phyloP scores from a whole-genome alignment of 805 yeast genomes.

The Candida pseudofarinosa region DNA sequence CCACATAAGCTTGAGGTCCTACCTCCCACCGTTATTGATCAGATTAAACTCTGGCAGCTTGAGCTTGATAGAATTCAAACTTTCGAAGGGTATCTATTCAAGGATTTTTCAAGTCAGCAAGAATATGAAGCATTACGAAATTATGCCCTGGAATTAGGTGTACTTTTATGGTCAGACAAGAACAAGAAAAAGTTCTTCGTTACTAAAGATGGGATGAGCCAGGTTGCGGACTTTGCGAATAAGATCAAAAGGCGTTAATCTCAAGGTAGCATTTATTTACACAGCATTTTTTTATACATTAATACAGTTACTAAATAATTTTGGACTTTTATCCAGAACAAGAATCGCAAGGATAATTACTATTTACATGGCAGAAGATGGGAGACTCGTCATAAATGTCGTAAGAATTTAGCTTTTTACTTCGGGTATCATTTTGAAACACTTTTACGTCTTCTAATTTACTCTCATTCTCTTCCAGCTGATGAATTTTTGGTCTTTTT shows the following conservation, averaged over 20 bases:
- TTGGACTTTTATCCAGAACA: conserved; percentile 31
- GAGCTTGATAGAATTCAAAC: conserved; percentile 90
- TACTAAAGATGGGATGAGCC: conserved; percentile 79
- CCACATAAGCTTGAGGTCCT: conserved; percentile 57
- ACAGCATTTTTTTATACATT: conserved; percentile 4
- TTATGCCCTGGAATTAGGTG: conserved; percentile 91
- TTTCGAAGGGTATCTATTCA: conserved; percentile 80
- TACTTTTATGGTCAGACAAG: conserved; percentile 80
- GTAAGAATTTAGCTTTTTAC: conserved; percentile 7
- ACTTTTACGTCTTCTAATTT: not conserved
- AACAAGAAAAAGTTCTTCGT: conserved; percentile 74
- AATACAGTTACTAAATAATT: not conserved
- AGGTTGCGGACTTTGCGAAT: conserved; percentile 87
- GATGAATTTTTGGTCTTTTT: not conserved
- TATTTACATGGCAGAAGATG: conserved; percentile 24
- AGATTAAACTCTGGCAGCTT: conserved; percentile 91
- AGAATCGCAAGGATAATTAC: conserved; percentile 34
- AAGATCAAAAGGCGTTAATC: conserved; percentile 34
- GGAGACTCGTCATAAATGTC: conserved; percentile 34
- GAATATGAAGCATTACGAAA: conserved; percentile 70
- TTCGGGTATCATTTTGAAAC: not conserved
- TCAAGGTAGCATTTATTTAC: conserved; percentile 3
- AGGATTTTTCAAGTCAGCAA: conserved; percentile 72
- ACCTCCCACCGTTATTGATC: conserved; percentile 97
- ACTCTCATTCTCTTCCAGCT: not conserved